phyloP scores from a whole-genome alignment of 163 green algal species.

The Chloromonas sp. region DNA sequence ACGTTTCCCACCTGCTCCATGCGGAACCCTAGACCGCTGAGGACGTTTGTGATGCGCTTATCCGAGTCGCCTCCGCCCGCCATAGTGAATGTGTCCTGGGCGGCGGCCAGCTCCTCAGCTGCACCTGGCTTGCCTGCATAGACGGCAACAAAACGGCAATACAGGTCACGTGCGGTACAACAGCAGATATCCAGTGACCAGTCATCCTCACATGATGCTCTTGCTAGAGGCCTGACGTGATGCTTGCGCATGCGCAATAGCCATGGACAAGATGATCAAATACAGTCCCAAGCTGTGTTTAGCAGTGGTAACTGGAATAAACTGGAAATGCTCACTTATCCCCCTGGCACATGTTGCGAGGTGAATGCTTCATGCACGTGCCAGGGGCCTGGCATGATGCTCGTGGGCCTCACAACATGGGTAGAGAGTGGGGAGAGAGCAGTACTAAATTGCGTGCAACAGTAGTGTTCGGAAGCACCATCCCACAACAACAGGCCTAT shows the following conservation, averaged over 20 bases:
- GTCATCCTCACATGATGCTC: too few species aligned
- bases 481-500: too few species aligned
- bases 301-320: background rate
- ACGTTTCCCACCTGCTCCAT: conserved; percentile 30
- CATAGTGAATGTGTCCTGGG: conserved; percentile 54
- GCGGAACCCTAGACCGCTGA: conserved; percentile 68
- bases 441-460: too few species aligned
- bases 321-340: background rate
- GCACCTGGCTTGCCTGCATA: conserved; percentile 14
- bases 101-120: conserved; percentile 24
- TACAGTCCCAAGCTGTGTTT: too few species aligned
- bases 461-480: too few species aligned
- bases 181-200: too few species aligned
- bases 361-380: background rate
- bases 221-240: too few species aligned
- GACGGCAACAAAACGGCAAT: background rate
- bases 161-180: background rate
- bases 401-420: too few species aligned
- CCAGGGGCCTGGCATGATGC: too few species aligned
- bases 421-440: too few species aligned
- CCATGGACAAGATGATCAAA: too few species aligned
- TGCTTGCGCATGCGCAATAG: too few species aligned
- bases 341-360: background rate
- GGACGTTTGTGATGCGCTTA: conserved; percentile 53
- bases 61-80: conserved; percentile 48